Evolutionary conservation across 1,284 basidiomycete genomes (phyloP), one percentile per base, ranked within the genome.

Genomic region (Cutaneotrichosporon cyanovorans): DNA sequence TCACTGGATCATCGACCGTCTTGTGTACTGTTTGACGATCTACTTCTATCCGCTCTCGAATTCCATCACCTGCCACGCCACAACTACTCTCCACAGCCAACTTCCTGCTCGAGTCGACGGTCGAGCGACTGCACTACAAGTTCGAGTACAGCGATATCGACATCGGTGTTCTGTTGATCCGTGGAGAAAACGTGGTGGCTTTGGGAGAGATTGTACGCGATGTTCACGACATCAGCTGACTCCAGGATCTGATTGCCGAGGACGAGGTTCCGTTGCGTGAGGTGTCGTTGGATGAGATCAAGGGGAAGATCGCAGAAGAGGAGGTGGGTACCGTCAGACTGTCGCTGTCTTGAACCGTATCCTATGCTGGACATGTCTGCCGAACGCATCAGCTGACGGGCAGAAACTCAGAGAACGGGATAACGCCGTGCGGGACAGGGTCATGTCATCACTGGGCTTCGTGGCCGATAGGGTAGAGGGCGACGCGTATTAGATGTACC

Each of bases 181-280:
- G 95, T 57, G 95, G 95, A 40, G 95, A 99, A 77, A 99, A 99
- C 67, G 95, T 99, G 19, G 95, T 98, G 11, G 75, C 97, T 41
- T 74, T 98, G 44, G 95, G 95, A 42, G 95, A 99, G 78, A 85
- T 99, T 50, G 93, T 96, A 65, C 67, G 89, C 80, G 18, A 12
- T 2, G 8, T 9, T 2, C 16, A 6, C 9, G 25, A 10, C 19
- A n/a, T 20, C 5, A 43, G 25, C 47, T 48, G 20, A 48, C 38
- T 2, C 2, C 66, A 96, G 91, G 91, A 96, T 68, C 79, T 96
- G 55, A 90, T 95, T 71, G 78, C 80, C 59, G 91, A 96, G 73
- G 91, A 96, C 65, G 84, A 88, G 38, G 75, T 92, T 14, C 85
- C 85, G 14, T 74, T 92, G 54, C 77, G 78, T 56, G 82, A 83